Conservation (phyloP, 495 filamentous ascomycete genomes). For the Penicillium paxilli region DNA sequence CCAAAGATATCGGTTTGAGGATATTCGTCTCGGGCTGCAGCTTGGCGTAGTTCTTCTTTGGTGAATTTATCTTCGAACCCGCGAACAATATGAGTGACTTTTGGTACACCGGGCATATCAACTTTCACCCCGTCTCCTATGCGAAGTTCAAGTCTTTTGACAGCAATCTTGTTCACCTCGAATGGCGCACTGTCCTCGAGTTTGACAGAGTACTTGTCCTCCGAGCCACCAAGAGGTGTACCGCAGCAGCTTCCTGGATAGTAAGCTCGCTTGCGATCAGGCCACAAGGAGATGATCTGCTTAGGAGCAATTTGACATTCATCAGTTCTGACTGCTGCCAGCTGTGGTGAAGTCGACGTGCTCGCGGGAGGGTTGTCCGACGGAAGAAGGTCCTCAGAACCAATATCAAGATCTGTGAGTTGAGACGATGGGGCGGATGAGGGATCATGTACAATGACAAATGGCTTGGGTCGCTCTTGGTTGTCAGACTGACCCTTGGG, state of each 20-base stretch:
- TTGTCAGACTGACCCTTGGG: background rate
- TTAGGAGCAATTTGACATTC: conserved; percentile 36
- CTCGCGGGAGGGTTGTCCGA: conserved; percentile 8
- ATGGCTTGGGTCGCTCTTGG: background rate
- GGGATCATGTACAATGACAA: background rate
- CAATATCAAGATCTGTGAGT: conserved; percentile 13
- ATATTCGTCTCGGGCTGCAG: conserved; percentile 23
- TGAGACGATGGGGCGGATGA: conserved; percentile 17
- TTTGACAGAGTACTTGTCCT: conserved; percentile 43
- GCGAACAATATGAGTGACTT: conserved; percentile 46
- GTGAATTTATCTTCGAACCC: conserved; percentile 44
- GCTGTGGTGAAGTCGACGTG: conserved; percentile 17
- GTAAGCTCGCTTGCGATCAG: conserved; percentile 47
- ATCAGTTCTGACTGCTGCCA: background rate
- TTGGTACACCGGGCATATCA: conserved; percentile 46
- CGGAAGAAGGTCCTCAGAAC: conserved; percentile 9
- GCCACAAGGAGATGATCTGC: conserved; percentile 53
- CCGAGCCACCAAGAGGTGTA: conserved; percentile 35
- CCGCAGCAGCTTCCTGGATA: conserved; percentile 53
- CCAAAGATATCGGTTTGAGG: conserved; percentile 50
- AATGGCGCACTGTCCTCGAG: conserved; percentile 47
- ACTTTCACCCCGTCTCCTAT: conserved; percentile 54
- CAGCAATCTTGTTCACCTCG: conserved; percentile 40
- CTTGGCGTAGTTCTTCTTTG: conserved; percentile 30
- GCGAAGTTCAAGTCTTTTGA: conserved; percentile 50